Evolutionary conservation across 2,329 filamentous ascomycete genomes (phyloP), one percentile per base, ranked within the genome.

Genomic region (Nemania serpens): DNA sequence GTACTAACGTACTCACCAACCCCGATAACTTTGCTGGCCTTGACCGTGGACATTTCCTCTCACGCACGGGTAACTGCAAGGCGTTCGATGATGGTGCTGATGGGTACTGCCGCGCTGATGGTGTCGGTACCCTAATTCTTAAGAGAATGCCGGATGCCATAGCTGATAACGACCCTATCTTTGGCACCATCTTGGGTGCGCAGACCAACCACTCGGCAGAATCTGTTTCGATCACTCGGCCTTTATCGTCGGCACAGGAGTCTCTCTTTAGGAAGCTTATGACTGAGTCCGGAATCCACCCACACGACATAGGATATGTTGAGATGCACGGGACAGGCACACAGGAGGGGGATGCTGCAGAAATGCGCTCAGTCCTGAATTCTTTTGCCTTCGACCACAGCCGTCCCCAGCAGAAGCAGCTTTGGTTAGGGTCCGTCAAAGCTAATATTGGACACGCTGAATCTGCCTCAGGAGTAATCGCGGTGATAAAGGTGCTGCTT

Each of bases 291-390:
- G 82, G 82, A 42, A 75, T 90, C 33, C 82, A 88, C 68, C 75
- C 54, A 6, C 70, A 66, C 66, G 67, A 87, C 47, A 80, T 90
- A 56, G 81, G 80, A 68, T 88, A 87, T 67, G 83, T 89, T 9
- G 88, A 90, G 70, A 85, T 89, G 81, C 88, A 90, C 69, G 88
- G 88, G 5, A 90, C 88, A 5, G 88, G 88, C 42, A 90, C 87
- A 1, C 88, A 90, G 70, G 88, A 86, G 22, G 89, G 88, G 61
- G 89, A 91, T 70, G 82, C 81, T 1, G 17, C 82, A 84, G 88
- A 90, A 71, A 87, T 88, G 80, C 79, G 79, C 1, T 86, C 83
- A 0, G 85, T 90, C 51, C 78, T 81, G 18, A 80, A 84, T 36
- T 78, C 83, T 2, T 89, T 88, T 65, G 86, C 84, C 29, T 82